Evolutionary conservation across 163 green algal genomes (phyloP).

Genomic region (Scenedesmus sp.): DNA sequence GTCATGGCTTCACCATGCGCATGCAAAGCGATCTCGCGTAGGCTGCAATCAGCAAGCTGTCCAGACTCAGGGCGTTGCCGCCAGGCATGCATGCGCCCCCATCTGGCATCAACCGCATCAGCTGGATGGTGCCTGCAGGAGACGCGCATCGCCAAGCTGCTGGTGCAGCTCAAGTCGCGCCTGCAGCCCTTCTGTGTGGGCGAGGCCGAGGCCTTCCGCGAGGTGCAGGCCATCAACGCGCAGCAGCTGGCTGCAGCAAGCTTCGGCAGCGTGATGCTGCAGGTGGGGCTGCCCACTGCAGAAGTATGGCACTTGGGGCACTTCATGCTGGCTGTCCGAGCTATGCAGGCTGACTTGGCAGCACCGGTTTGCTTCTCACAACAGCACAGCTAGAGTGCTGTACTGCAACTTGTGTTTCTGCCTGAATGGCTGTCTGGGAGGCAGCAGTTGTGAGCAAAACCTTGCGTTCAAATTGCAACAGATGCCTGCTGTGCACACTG

Average conservation of each 20-base stretch:
- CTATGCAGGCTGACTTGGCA: neutral
- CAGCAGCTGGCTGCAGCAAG: constrained; percentile 77
- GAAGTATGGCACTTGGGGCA: neutral
- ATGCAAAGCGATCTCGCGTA: too few species aligned
- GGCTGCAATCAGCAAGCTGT: too few species aligned
- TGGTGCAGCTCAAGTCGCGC: constrained; percentile 78
- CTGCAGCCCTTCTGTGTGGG: constrained; percentile 82
- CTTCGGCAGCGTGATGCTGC: constrained; percentile 89
- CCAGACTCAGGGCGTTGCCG: too few species aligned
- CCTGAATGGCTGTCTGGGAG: too few species aligned
- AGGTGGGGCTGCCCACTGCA: constrained; percentile 58
- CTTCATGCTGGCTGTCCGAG: neutral
- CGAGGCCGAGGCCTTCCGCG: constrained; percentile 84
- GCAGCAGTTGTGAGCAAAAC: too few species aligned
- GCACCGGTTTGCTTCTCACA: too few species aligned
- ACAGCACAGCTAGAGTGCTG: too few species aligned
- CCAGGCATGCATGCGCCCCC: too few species aligned
- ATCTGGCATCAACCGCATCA: neutral
- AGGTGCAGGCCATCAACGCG: constrained; percentile 54
- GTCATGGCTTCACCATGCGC: neutral
- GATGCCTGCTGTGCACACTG: neutral
- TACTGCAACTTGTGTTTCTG: too few species aligned
- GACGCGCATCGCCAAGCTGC: constrained; percentile 81
- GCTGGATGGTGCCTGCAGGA: constrained; percentile 58
- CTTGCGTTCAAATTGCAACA: too few species aligned